A percentile compares a stretch with the other conserved stretches of the same genome.
Conservation (phyloP, 306 rosid genomes). For the Citrullus amarus region DNA sequence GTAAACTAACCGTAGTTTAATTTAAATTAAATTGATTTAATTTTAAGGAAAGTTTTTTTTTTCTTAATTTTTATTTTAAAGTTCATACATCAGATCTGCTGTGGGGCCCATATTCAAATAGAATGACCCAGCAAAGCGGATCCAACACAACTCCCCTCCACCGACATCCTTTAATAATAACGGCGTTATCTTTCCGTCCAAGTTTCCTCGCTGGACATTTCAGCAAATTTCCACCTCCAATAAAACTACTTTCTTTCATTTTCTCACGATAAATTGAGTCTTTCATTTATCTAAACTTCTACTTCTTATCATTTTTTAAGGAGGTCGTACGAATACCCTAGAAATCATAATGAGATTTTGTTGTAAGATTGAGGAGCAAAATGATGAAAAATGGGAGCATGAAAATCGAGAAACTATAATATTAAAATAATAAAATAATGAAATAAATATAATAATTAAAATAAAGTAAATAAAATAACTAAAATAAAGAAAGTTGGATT, state of each 20-base stretch:
- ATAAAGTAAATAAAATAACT: too few relatives aligned
- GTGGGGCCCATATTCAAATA: not conserved
- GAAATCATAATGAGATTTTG: too few relatives aligned
- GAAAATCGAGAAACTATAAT: too few relatives aligned
- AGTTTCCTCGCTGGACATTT: not conserved
- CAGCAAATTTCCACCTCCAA: not conserved
- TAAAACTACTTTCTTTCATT: not conserved
- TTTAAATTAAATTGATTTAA: not conserved
- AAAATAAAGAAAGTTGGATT: too few relatives aligned
- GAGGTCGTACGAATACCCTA: too few relatives aligned
- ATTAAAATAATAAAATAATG: too few relatives aligned
- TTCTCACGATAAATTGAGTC: not conserved
- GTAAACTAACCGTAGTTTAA: not conserved
- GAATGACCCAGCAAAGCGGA: not conserved
- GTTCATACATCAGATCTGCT: not conserved
- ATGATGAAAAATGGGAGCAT: too few relatives aligned
- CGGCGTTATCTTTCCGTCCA: constrained; percentile 2
- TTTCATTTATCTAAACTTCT: not conserved
- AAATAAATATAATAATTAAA: too few relatives aligned
- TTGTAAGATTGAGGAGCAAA: too few relatives aligned
- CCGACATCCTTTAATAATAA: not conserved
- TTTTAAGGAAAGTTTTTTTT: not conserved
- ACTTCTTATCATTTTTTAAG: not conserved
- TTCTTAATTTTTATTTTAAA: not conserved
- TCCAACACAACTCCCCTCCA: not conserved